These are phyloP conservation scores for Erodium moschatum DNA, from an alignment of 441 rosid species.

Conservation along the genomic window DNA sequence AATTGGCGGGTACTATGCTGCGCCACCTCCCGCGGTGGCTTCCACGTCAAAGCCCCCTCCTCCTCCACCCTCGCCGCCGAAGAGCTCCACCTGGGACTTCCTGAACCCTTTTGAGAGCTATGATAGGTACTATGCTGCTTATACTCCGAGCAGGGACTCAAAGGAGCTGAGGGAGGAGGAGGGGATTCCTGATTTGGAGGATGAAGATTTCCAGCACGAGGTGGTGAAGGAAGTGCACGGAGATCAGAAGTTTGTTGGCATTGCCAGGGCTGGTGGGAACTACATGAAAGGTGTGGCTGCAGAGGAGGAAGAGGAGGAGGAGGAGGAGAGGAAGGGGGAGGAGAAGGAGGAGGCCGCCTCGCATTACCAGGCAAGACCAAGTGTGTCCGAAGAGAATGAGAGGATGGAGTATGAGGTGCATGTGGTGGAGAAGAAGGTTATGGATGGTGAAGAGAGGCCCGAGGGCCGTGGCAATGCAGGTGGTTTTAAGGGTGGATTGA, in stretches of 20 bases:
- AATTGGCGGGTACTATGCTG: slow-evolving; percentile 19
- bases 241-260: slow-evolving; percentile 33
- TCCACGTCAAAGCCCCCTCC: slow-evolving; percentile 54
- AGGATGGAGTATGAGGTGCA: slow-evolving; percentile 42
- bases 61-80: slow-evolving; percentile 74
- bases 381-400: slow-evolving; percentile 32
- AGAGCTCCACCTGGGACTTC: slow-evolving; percentile 66
- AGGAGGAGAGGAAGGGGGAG: slow-evolving; percentile 30
- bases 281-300: too few relatives aligned
- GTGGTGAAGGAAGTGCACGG: slow-evolving; percentile 66
- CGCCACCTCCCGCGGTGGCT: slow-evolving; percentile 18
- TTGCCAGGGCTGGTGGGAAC: too few relatives aligned
- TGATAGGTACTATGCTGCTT: slow-evolving; percentile 39
- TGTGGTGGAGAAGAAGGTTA: slow-evolving; percentile 57
- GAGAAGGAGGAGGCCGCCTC: slow-evolving; percentile 35
- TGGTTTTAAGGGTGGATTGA: slow-evolving; percentile 16
- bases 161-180: slow-evolving; percentile 82
- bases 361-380: slow-evolving; percentile 51
- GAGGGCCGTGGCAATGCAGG: slow-evolving; percentile 37
- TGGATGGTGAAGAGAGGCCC: slow-evolving; percentile 35
- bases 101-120: slow-evolving; percentile 48
- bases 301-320: slow-evolving; percentile 18
- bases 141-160: slow-evolving; percentile 55
- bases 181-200: slow-evolving; percentile 93
- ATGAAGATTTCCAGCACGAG: slow-evolving; percentile 55